Evolutionary conservation across 345 rosid species (phyloP).

Genomic region (Camelina neglecta): DNA sequence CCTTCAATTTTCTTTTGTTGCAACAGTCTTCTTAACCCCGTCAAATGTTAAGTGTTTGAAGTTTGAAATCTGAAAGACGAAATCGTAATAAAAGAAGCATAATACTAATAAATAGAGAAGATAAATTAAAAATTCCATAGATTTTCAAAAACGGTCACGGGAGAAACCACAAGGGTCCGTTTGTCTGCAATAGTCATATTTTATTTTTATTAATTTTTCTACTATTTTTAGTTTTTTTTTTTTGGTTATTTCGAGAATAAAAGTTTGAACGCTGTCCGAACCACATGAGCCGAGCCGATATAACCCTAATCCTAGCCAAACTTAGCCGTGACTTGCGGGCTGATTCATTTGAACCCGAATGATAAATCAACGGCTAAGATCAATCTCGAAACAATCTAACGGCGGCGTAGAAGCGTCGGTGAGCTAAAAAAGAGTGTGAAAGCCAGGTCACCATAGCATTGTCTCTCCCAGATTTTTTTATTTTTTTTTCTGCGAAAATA

Average conservation of each 20-base stretch:
- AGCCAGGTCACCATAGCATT: conserved; percentile 35
- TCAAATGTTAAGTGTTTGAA: conserved; percentile 18
- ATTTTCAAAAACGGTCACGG: conserved; percentile 39
- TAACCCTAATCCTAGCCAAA: not conserved
- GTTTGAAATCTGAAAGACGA: conserved; percentile 22
- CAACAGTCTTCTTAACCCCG: not conserved
- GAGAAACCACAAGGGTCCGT: conserved; percentile 26
- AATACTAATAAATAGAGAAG: conserved; percentile 4
- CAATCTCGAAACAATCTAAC: conserved; percentile 1
- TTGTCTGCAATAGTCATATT: conserved; percentile 13
- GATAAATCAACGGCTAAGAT: conserved; percentile 22
- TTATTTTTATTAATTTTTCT: not conserved
- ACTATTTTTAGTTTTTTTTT: not conserved
- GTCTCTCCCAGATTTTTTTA: conserved; percentile 1
- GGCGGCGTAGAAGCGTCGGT: conserved; percentile 24
- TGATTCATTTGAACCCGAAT: conserved; percentile 19
- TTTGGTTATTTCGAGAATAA: conserved; percentile 25
- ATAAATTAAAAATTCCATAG: not conserved
- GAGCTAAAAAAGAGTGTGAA: conserved; percentile 28
- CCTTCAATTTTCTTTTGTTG: not conserved
- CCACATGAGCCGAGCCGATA: conserved; percentile 36
- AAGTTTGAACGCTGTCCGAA: conserved; percentile 44
- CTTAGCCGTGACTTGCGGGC: conserved; percentile 5
- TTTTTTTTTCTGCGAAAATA: not conserved
- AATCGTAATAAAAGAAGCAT: not conserved